These are phyloP conservation scores for Neurospora cerealis DNA, from an alignment of 495 filamentous ascomycete species.

Conservation along the genomic window DNA sequence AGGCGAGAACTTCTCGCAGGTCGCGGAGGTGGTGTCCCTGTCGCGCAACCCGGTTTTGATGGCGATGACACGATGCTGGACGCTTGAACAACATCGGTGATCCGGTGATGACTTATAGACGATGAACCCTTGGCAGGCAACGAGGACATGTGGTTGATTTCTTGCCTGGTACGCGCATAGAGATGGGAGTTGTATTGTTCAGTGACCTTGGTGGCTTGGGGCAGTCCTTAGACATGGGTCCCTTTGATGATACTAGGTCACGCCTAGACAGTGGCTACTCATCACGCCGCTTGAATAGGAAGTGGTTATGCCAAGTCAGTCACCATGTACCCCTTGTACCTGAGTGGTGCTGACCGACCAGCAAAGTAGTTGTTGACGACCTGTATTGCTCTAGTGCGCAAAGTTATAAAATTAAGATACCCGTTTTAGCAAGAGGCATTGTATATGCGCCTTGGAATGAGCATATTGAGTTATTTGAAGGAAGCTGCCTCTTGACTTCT, in stretches of 20 bases:
- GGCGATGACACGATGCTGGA: slow-evolving; percentile 87
- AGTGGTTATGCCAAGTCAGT: neutral
- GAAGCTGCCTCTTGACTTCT: neutral
- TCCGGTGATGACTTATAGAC: neutral
- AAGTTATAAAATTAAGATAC: neutral
- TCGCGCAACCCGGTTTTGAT: slow-evolving; percentile 46
- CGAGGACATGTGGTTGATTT: neutral
- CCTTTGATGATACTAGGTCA: neutral
- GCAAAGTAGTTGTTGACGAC: neutral
- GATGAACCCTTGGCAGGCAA: neutral
- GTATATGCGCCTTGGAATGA: neutral
- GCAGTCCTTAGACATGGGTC: neutral
- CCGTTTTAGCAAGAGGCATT: neutral
- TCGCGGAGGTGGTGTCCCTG: slow-evolving; percentile 67
- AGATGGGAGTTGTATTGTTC: neutral
- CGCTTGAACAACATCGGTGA: slow-evolving; percentile 13
- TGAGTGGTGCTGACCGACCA: neutral
- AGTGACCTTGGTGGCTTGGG: neutral
- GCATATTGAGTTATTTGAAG: neutral
- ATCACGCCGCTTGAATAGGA: neutral
- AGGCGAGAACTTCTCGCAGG: slow-evolving; percentile 84
- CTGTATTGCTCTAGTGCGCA: neutral
- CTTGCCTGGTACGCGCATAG: neutral
- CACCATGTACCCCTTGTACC: neutral
- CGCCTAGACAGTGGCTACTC: neutral